phyloP scores from a whole-genome alignment of 495 filamentous ascomycete species.

The Neohortaea acidophila region DNA sequence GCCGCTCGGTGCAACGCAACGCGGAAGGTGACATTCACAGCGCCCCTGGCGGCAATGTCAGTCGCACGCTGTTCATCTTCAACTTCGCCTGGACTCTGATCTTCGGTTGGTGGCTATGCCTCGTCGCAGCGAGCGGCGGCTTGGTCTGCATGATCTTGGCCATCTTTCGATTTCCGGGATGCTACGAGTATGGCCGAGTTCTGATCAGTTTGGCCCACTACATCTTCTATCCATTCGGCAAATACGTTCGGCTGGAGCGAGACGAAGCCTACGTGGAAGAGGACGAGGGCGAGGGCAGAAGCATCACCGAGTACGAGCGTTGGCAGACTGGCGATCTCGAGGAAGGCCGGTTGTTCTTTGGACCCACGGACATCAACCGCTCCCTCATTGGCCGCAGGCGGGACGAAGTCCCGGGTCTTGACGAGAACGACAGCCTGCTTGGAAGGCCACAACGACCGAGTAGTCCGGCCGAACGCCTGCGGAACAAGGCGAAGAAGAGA shows the following conservation, averaged over 20 bases:
- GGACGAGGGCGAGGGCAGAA: slow-evolving; percentile 96
- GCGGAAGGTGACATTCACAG: slow-evolving; percentile 97
- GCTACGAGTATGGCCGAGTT: slow-evolving; percentile 71
- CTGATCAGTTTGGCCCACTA: slow-evolving; percentile 75
- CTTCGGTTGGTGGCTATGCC: slow-evolving; percentile 95
- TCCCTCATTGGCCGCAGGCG: slow-evolving; percentile 81
- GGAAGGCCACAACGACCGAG: slow-evolving; percentile 41
- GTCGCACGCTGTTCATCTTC: slow-evolving; percentile 63
- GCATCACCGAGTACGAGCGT: slow-evolving; percentile 97
- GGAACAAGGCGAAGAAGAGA: slow-evolving; percentile 58
- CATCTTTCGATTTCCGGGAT: slow-evolving; percentile 53
- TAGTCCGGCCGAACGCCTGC: slow-evolving; percentile 32
- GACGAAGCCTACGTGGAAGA: slow-evolving; percentile 92
- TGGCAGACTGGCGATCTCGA: slow-evolving; percentile 98
- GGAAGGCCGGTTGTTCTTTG: slow-evolving; percentile 90
- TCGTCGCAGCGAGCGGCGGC: slow-evolving; percentile 57
- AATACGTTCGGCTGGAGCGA: slow-evolving; percentile 80
- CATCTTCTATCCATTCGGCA: slow-evolving; percentile 89
- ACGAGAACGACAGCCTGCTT: slow-evolving; percentile 80
- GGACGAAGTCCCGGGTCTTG: slow-evolving; percentile 71
- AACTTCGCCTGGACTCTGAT: slow-evolving; percentile 81
- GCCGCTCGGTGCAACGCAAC: slow-evolving; percentile 84
- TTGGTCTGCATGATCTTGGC: slow-evolving; percentile 32
- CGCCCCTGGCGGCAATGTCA: slow-evolving; percentile 77
- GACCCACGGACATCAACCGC: slow-evolving; percentile 53